Conservation (phyloP, 306 rosid genomes). For the Pyrus pyrifolia region DNA sequence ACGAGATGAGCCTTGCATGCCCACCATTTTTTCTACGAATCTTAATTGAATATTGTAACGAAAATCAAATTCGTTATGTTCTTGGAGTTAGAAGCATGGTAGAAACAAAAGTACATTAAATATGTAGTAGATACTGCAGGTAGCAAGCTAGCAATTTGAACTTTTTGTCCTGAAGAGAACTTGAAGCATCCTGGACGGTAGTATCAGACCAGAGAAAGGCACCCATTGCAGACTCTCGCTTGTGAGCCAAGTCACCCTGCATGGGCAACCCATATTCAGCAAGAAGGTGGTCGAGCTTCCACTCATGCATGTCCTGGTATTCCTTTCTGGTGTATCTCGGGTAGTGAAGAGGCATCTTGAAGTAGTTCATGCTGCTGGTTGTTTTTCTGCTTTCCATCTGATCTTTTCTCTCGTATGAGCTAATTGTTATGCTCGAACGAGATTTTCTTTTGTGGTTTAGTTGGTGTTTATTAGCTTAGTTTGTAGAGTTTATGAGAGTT, state of each 20-base stretch:
- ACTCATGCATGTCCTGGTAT: constrained; percentile 66
- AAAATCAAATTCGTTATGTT: not conserved
- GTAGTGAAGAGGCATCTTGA: constrained; percentile 81
- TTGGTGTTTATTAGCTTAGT: not conserved
- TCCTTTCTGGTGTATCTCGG: constrained; percentile 67
- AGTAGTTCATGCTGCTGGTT: constrained; percentile 19
- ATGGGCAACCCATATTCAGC: constrained; percentile 63
- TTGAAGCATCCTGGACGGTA: not conserved
- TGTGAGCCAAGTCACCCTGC: constrained; percentile 58
- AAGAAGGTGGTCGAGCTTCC: constrained; percentile 67
- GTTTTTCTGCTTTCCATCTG: constrained; percentile 36
- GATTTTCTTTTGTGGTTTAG: not conserved
- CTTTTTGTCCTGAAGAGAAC: constrained; percentile 13
- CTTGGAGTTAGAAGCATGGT: not conserved
- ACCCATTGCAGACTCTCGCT: constrained; percentile 68
- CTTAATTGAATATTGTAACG: not conserved
- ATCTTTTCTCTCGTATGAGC: not conserved
- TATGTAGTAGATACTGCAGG: not conserved
- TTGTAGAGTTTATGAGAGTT: not conserved
- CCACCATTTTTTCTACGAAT: too few relatives aligned
- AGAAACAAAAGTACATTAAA: not conserved
- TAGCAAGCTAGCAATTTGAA: not conserved
- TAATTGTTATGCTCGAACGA: not conserved
- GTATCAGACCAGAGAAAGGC: constrained; percentile 68
- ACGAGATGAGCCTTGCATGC: too few relatives aligned